These are phyloP conservation scores for Westerdykella sp. DNA, from an alignment of 2,329 filamentous ascomycete genomes.

Conservation along the genomic window DNA sequence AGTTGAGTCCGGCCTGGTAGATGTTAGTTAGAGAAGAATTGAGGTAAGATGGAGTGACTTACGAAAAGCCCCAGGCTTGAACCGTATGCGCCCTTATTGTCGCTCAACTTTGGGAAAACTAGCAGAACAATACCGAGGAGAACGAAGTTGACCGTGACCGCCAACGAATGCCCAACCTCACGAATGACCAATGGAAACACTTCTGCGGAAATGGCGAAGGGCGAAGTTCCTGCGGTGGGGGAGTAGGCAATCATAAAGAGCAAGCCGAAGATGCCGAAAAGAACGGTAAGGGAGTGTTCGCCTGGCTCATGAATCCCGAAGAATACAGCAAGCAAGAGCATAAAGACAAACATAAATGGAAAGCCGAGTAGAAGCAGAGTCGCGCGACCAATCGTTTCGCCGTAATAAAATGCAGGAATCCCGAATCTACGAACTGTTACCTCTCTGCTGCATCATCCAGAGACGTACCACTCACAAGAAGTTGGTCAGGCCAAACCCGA, in stretches of 20 bases:
- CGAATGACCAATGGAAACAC: constrained; percentile 19
- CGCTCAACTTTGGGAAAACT: constrained; percentile 33
- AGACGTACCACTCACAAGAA: not conserved
- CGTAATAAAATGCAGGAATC: not conserved
- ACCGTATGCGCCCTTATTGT: constrained; percentile 11
- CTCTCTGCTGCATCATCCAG: not conserved
- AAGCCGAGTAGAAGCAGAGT: constrained; percentile 15
- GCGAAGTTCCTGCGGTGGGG: constrained; percentile 17
- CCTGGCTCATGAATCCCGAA: constrained; percentile 10
- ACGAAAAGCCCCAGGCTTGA: constrained; percentile 4
- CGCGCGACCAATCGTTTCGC: constrained; percentile 11
- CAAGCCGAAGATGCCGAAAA: constrained; percentile 13
- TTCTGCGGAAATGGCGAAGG: constrained; percentile 18
- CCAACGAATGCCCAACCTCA: constrained; percentile 18
- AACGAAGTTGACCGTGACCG: constrained; percentile 35
- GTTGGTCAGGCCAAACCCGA: not conserved
- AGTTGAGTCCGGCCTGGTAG: constrained; percentile 20
- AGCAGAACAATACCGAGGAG: constrained; percentile 34
- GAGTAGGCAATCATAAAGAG: constrained; percentile 17
- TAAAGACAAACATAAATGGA: constrained; percentile 21
- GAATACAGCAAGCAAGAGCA: constrained; percentile 15
- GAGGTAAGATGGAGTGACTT: not conserved
- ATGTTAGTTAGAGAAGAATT: not conserved
- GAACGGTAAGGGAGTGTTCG: constrained; percentile 4
- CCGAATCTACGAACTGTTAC: not conserved